phyloP scores from a whole-genome alignment of 1,284 basidiomycete species.

The Flammula alnicola region DNA sequence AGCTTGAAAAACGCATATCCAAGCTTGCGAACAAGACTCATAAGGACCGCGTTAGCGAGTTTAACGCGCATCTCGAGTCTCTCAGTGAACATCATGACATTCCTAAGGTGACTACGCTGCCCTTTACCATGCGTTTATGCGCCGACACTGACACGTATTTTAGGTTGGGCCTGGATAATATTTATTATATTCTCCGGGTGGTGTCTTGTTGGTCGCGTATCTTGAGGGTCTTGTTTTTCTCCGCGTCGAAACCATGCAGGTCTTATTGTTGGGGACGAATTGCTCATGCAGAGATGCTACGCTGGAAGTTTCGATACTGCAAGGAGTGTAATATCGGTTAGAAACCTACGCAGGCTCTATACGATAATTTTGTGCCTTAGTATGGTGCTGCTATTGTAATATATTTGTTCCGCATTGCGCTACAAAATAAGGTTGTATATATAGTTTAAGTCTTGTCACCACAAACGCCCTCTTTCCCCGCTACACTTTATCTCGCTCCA shows the following conservation, averaged over 20 bases:
- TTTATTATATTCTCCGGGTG: conserved; percentile 6
- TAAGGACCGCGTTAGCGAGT: conserved; percentile 93
- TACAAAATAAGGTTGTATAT: conserved; percentile 37
- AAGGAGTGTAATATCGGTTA: too few species aligned
- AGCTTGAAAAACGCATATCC: conserved; percentile 83
- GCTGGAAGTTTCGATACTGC: too few species aligned
- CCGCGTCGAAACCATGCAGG: too few species aligned
- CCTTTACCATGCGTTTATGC: background rate
- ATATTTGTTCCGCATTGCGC: conserved; percentile 45
- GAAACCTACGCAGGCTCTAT: background rate
- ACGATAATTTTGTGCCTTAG: conserved; percentile 15
- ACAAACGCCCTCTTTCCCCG: conserved; percentile 25
- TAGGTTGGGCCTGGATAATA: conserved; percentile 81
- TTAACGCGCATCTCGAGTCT: conserved; percentile 87
- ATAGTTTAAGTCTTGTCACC: conserved; percentile 19
- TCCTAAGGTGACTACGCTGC: conserved; percentile 66
- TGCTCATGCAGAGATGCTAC: background rate
- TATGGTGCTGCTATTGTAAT: conserved; percentile 42
- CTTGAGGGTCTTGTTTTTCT: background rate
- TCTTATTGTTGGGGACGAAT: background rate
- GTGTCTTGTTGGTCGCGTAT: conserved; percentile 1
- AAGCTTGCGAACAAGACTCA: conserved; percentile 88
- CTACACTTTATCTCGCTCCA: conserved; percentile 25
- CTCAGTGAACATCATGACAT: conserved; percentile 95
- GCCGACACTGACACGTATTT: conserved; percentile 23